Base-by-base conservation (phyloP, 768 basidiomycete genomes). In the Grammothele lineata region DNA sequence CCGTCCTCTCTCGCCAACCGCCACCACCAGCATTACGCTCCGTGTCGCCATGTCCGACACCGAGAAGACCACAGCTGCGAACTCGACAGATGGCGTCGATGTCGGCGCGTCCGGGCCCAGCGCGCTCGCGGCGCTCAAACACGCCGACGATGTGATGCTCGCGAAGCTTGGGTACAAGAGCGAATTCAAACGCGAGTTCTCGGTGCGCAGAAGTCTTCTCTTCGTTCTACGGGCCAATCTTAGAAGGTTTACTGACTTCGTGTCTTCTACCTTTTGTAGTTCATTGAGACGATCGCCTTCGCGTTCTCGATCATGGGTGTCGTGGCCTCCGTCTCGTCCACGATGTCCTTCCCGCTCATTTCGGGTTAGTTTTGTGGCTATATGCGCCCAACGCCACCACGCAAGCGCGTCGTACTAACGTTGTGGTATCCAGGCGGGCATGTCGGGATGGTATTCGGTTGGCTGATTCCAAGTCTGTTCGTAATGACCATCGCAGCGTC, bases 371-470 rank as follows among this genome's bases (percentile, higher is more conserved):
- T n/a, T n/a, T n/a, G n/a, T n/a, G n/a, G n/a, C n/a, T 57, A 14
- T 24, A 37, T 22, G 32, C 14, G 10, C 24, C 45, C 21, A 22
- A 22, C 30, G 17, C 26, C 2, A 18, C 27, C 7, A 34, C 34
- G n/a, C 36, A 10, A 15, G 3, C 43, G 43, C 44, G 17, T 25
- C 18, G 40, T 33, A 17, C 25, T 14, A 41, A 44, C 22, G 37
- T 24, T 14, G 8, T 1, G 3, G 34, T 17, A 1, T 6, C 10
- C 41, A 80, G 85, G 85, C 44, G 85, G 85, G 3, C 85, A 87
- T 63, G 83, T 85, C 19, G 85, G 85, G 14, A 79, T 87, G 74
- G 76, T 86, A 17, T 87, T 80, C 68, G 85, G 85, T 30, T 87
- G 85, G 85, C 65, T 86, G 22, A 83, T 86, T 54, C 85, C 85